These are phyloP conservation scores for Annulohypoxylon bovei DNA, from an alignment of 495 filamentous ascomycete genomes.

Conservation along the genomic window DNA sequence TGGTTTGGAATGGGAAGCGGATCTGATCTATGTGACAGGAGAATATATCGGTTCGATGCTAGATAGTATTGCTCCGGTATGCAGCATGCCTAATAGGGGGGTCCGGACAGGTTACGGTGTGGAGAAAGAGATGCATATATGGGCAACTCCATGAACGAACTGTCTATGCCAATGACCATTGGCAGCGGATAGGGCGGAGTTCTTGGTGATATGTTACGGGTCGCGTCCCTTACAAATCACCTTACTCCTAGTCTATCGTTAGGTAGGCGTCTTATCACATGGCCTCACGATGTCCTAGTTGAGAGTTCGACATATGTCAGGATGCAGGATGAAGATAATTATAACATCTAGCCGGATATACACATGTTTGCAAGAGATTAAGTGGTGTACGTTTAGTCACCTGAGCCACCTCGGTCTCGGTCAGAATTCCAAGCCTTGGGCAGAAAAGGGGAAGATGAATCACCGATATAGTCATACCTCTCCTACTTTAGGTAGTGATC, in stretches of 20 bases:
- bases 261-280: slow-evolving; percentile 17
- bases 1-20: slow-evolving; percentile 13
- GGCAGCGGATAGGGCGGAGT: slow-evolving; percentile 4
- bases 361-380: background rate
- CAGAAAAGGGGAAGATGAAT: background rate
- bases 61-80: slow-evolving; percentile 9
- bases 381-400: slow-evolving; percentile 1
- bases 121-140: slow-evolving; percentile 6
- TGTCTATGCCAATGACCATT: background rate
- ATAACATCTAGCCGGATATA: slow-evolving; percentile 1
- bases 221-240: background rate
- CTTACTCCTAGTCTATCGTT: slow-evolving; percentile 1
- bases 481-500: background rate
- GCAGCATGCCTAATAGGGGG: slow-evolving; percentile 4
- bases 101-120: slow-evolving; percentile 2
- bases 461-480: background rate
- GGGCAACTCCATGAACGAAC: background rate
- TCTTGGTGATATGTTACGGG: background rate
- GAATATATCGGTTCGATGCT: slow-evolving; percentile 8
- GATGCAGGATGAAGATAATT: slow-evolving; percentile 11
- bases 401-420: slow-evolving; percentile 3
- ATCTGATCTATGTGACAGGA: slow-evolving; percentile 21
- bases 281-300: slow-evolving; percentile 5
- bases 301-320: background rate
- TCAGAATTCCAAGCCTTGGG: slow-evolving; percentile 8